A percentile compares a stretch with the other conserved stretches of the same genome.
These are phyloP conservation scores for Neurospora discreta DNA, from an alignment of 495 filamentous ascomycete species.

Conservation along the genomic window DNA sequence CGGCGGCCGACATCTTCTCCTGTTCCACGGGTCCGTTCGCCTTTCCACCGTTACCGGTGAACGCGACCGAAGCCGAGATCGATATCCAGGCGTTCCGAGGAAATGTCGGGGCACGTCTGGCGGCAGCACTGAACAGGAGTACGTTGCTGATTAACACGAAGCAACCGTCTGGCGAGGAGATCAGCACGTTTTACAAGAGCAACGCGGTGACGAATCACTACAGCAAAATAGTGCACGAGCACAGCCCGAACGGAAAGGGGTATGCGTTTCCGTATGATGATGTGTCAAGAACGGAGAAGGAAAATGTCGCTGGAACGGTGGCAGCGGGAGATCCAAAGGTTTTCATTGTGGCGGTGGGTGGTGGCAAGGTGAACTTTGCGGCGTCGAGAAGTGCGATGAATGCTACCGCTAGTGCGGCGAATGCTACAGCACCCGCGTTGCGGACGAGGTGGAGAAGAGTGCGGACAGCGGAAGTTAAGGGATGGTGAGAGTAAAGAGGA, in stretches of 20 bases:
- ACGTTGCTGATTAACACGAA: slow-evolving; percentile 41
- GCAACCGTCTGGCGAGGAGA: slow-evolving; percentile 39
- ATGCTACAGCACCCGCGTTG: background rate
- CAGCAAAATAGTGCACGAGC: slow-evolving; percentile 51
- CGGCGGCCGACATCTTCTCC: slow-evolving; percentile 54
- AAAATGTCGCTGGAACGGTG: slow-evolving; percentile 54
- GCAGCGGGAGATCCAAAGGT: slow-evolving; percentile 42
- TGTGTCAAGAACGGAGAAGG: slow-evolving; percentile 44
- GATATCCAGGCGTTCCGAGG: slow-evolving; percentile 10
- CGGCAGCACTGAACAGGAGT: slow-evolving; percentile 57
- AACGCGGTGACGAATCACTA: slow-evolving; percentile 57
- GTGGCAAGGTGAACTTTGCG: slow-evolving; percentile 15
- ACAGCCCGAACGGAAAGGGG: slow-evolving; percentile 49
- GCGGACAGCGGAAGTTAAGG: background rate
- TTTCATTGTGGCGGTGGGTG: slow-evolving; percentile 54
- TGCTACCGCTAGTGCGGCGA: background rate
- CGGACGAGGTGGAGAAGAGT: background rate
- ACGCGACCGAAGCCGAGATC: slow-evolving; percentile 18
- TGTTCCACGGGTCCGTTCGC: slow-evolving; percentile 51
- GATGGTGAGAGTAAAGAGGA: background rate
- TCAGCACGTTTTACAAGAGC: slow-evolving; percentile 41
- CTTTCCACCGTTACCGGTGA: slow-evolving; percentile 39
- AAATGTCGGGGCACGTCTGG: slow-evolving; percentile 52
- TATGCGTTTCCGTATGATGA: slow-evolving; percentile 79
- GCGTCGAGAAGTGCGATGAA: background rate